A percentile compares a stretch with the other conserved stretches of the same genome.
These are phyloP conservation scores for Suillus occidentalis DNA, from an alignment of 768 basidiomycete genomes.

Conservation along the genomic window DNA sequence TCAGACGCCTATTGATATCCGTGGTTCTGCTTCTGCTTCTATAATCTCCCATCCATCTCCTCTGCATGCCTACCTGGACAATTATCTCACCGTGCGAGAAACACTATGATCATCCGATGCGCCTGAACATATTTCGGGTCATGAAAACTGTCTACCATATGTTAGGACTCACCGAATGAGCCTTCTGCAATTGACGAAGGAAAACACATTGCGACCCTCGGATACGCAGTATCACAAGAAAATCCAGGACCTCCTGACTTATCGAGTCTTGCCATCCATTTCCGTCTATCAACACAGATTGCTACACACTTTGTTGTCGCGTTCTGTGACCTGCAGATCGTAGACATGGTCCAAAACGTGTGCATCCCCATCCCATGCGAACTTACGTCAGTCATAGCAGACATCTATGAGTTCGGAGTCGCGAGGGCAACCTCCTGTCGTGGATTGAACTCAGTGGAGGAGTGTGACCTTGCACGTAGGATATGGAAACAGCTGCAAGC, in stretches of 20 bases:
- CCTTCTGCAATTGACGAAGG: neutral
- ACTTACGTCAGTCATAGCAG: neutral
- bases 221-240: neutral
- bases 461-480: neutral
- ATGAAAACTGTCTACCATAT: neutral
- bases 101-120: neutral
- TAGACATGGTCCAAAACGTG: neutral
- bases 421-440: neutral
- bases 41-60: neutral
- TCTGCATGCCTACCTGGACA: conserved; percentile 1
- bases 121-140: neutral
- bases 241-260: neutral
- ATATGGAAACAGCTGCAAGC: conserved; percentile 2
- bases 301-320: neutral
- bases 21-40: neutral
- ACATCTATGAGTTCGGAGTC: neutral
- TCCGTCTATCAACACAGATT: neutral
- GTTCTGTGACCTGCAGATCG: neutral
- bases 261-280: neutral
- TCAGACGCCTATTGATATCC: neutral
- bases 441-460: neutral
- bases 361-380: neutral
- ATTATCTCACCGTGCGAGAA: neutral
- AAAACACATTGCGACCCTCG: neutral
- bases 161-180: neutral